A percentile compares a stretch with the other conserved stretches of the same genome.
Conservation (phyloP, 306 rosid genomes). For the Citrullus amarus region DNA sequence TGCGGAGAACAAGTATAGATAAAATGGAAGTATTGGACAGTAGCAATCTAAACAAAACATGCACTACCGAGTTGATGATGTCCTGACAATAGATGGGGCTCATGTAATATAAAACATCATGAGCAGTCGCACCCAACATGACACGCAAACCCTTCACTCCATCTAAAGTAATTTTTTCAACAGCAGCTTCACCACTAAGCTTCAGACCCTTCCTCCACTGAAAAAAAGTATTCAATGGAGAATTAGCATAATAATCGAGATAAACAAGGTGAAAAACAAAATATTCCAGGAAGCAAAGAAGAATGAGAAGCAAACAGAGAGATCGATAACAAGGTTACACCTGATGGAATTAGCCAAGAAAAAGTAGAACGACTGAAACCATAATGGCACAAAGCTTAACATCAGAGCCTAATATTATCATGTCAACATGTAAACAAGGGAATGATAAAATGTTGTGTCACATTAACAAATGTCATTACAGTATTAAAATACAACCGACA, state of each 20-base stretch:
- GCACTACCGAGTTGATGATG: constrained; percentile 71
- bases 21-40: background rate
- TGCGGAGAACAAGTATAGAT: background rate
- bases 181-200: constrained; percentile 91
- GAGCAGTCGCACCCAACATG: constrained; percentile 88
- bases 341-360: background rate
- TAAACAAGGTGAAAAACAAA: background rate
- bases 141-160: constrained; percentile 97
- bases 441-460: background rate
- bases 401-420: background rate
- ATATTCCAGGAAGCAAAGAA: background rate
- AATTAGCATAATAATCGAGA: background rate
- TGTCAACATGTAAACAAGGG: background rate
- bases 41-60: background rate
- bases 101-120: constrained; percentile 94
- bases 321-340: background rate
- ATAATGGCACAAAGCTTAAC: background rate
- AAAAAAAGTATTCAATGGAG: constrained; percentile 4
- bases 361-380: background rate
- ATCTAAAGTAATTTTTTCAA: constrained; percentile 79
- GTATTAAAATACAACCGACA: background rate
- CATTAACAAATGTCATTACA: background rate
- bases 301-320: background rate
- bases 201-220: constrained; percentile 99
- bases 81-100: constrained; percentile 98